phyloP scores from a whole-genome alignment of 2,329 filamentous ascomycete species.

The Nigrospora osmanthi region DNA sequence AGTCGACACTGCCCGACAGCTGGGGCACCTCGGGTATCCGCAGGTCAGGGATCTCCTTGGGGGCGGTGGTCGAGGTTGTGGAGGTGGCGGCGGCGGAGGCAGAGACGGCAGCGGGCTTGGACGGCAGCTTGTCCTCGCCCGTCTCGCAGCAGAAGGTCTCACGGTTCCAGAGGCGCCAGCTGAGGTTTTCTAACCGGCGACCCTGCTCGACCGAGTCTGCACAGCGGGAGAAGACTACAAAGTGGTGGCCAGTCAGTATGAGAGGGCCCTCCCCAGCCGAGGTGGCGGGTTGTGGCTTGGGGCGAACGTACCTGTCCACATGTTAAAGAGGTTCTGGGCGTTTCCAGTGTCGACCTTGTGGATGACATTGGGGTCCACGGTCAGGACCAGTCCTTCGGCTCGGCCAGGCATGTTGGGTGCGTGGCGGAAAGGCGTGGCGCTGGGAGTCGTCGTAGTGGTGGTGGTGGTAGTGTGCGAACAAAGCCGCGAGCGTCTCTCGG shows the following conservation, averaged over 20 bases:
- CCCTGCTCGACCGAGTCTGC: conserved; percentile 92
- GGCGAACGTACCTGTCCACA: conserved; percentile 88
- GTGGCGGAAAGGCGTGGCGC: conserved; percentile 10
- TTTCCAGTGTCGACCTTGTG: conserved; percentile 92
- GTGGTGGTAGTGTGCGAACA: not conserved
- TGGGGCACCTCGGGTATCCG: conserved; percentile 54
- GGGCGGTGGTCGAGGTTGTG: conserved; percentile 29
- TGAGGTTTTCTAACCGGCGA: conserved; percentile 85
- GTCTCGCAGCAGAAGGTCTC: conserved; percentile 84
- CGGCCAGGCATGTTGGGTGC: conserved; percentile 65
- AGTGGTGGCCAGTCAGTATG: conserved; percentile 20
- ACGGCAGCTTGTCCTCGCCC: conserved; percentile 40
- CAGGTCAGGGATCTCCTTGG: conserved; percentile 40
- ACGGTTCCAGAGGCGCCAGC: conserved; percentile 90
- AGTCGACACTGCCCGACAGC: conserved; percentile 72
- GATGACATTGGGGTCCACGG: conserved; percentile 85
- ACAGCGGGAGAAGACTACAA: conserved; percentile 82
- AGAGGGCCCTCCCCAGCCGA: conserved; percentile 1
- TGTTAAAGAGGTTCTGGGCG: conserved; percentile 87
- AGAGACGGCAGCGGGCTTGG: conserved; percentile 10
- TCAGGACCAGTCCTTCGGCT: conserved; percentile 78
- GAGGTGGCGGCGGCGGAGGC: not conserved
- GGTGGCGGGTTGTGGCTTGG: not conserved
- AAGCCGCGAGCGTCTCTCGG: conserved; percentile 1
- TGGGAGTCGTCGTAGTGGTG: conserved; percentile 11